Conservation (phyloP, 2,329 filamentous ascomycete genomes). For the Arthroderma sp. region DNA sequence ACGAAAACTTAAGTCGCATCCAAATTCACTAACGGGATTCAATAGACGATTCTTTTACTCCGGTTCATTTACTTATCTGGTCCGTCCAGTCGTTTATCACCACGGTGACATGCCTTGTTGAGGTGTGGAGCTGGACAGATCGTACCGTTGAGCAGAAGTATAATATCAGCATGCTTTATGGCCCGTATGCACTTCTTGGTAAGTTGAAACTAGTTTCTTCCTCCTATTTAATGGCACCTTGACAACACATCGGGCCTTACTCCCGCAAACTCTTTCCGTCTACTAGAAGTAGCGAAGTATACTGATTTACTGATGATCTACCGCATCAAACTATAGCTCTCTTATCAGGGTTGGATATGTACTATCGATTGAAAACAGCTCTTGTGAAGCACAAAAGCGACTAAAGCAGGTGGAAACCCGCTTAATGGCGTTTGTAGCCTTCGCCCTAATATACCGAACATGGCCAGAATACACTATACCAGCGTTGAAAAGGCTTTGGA, state of each 20-base stretch:
- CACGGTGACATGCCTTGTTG: slow-evolving; percentile 49
- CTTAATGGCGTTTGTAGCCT: no score
- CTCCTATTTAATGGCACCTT: neutral
- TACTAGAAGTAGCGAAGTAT: no score
- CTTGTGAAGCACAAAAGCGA: slow-evolving; percentile 10
- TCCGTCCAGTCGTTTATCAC: slow-evolving; percentile 47
- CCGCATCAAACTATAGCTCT: slow-evolving; percentile 16
- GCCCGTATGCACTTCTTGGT: slow-evolving; percentile 45
- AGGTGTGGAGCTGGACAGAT: slow-evolving; percentile 44
- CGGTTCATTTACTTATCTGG: slow-evolving; percentile 48
- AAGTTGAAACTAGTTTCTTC: slow-evolving; percentile 17
- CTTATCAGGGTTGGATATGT: slow-evolving; percentile 27
- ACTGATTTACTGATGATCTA: no score
- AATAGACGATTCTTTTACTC: slow-evolving; percentile 44
- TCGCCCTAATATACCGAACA: no score
- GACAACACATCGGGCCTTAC: no score
- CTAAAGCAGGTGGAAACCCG: neutral
- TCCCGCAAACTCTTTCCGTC: no score
- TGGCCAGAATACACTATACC: no score
- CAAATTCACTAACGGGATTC: neutral
- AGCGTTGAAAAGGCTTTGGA: no score
- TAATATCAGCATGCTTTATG: slow-evolving; percentile 40
- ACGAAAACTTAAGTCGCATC: neutral
- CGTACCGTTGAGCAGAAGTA: slow-evolving; percentile 35
- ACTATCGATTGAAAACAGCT: slow-evolving; percentile 17